A percentile compares a stretch with the other conserved stretches of the same genome.
phyloP scores from a whole-genome alignment of 225 moss, liverwort and hornwort genomes.

The Physcomitrium patens region DNA sequence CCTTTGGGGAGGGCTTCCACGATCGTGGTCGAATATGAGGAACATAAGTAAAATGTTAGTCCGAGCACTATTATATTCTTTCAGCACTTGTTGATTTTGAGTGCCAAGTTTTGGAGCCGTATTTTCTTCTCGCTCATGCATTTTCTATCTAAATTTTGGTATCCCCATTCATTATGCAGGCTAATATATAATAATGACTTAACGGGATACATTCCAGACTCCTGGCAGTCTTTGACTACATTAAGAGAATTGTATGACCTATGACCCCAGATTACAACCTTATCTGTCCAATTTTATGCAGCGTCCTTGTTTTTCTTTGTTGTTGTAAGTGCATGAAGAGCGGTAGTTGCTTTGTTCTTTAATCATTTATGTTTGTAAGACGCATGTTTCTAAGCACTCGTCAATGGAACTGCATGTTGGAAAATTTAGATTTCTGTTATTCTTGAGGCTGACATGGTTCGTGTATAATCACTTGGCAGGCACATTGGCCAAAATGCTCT shows the following conservation, averaged over 20 bases:
- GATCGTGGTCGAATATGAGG: slow-evolving; percentile 56
- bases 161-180: slow-evolving; percentile 33
- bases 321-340: no score
- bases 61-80: neutral
- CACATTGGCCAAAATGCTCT: slow-evolving; percentile 52
- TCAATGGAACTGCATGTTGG: neutral
- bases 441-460: neutral
- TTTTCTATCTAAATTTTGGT: slow-evolving; percentile 9
- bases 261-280: neutral
- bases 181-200: slow-evolving; percentile 61
- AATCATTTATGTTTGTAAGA: neutral
- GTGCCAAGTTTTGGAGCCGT: no score
- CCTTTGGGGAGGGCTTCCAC: slow-evolving; percentile 65
- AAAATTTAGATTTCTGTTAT: neutral
- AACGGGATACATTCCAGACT: slow-evolving; percentile 56
- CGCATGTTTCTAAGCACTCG: neutral
- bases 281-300: neutral
- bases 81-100: neutral
- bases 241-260: slow-evolving; percentile 46
- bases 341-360: neutral
- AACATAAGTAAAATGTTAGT: slow-evolving; percentile 37
- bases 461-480: slow-evolving; percentile 33
- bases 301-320: neutral
- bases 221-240: slow-evolving; percentile 52
- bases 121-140: slow-evolving; percentile 4